Conservation (phyloP, 768 basidiomycete genomes). For the Mycena belliarum region DNA sequence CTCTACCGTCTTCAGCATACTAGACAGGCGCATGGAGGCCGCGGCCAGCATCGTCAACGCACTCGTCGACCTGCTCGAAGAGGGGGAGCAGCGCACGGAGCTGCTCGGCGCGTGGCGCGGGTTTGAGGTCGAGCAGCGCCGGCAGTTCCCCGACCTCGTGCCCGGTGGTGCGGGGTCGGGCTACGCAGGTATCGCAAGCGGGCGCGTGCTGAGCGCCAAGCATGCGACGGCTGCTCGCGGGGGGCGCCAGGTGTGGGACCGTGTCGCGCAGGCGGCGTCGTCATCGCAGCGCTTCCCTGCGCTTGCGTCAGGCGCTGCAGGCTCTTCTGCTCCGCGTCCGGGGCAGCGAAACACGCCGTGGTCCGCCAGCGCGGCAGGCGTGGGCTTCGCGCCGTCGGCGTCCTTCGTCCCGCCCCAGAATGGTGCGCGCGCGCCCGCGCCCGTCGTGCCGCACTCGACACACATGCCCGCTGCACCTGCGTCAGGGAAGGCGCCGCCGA, state of each 20-base stretch:
- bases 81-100: conserved; percentile 80
- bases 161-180: conserved; percentile 60
- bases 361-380: conserved; percentile 40
- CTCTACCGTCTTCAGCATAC: conserved; percentile 82
- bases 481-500: conserved; percentile 35
- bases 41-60: conserved; percentile 62
- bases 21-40: conserved; percentile 60
- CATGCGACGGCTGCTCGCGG: conserved; percentile 64
- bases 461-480: conserved; percentile 11
- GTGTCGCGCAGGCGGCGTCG: conserved; percentile 82
- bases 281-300: conserved; percentile 40
- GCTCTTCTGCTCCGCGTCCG: conserved; percentile 33
- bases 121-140: conserved; percentile 86
- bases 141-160: conserved; percentile 79
- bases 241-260: conserved; percentile 73
- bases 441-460: conserved; percentile 15
- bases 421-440: conserved; percentile 22
- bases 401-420: conserved; percentile 30
- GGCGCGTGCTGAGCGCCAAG: conserved; percentile 83
- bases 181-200: conserved; percentile 79
- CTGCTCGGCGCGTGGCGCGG: conserved; percentile 79
- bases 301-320: conserved; percentile 23
- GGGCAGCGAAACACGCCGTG: conserved; percentile 62
- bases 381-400: conserved; percentile 24
- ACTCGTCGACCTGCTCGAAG: conserved; percentile 77